Percentiles rank a stretch among this genome's conserved stretches.
These are phyloP conservation scores for Eimeria mitis DNA, from an alignment of 169 alveolate genomes.

Conservation along the genomic window DNA sequence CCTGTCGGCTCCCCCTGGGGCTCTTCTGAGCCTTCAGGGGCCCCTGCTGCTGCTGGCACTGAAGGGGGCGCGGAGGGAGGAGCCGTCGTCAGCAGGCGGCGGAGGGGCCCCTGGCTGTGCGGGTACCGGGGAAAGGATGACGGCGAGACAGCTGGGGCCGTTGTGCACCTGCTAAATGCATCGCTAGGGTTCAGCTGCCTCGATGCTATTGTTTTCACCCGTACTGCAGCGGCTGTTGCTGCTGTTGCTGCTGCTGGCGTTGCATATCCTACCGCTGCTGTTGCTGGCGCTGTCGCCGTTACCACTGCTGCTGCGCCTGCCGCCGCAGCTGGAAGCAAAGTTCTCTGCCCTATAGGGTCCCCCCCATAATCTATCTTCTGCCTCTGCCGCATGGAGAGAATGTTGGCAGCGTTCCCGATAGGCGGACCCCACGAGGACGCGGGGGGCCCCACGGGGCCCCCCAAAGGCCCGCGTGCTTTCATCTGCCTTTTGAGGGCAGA, in stretches of 20 bases:
- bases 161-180: neutral
- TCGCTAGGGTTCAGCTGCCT: neutral
- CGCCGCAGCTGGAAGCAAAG: neutral
- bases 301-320: neutral
- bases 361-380: neutral
- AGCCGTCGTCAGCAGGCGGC: neutral
- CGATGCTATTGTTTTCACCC: no score
- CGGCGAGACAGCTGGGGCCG: neutral
- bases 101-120: neutral
- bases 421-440: neutral
- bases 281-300: neutral
- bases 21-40: conserved; percentile 3
- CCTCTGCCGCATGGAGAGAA: neutral
- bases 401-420: neutral
- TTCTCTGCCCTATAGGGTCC: neutral
- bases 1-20: neutral
- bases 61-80: neutral
- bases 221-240: neutral
- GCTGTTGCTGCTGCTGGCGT: neutral
- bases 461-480: neutral
- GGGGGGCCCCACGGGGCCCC: neutral
- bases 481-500: neutral
- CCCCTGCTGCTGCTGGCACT: neutral
- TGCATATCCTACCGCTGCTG: neutral
- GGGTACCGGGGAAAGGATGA: neutral